Evolutionary conservation across 2,329 filamentous ascomycete species (phyloP).

Genomic region (Graphilbum fragrans): DNA sequence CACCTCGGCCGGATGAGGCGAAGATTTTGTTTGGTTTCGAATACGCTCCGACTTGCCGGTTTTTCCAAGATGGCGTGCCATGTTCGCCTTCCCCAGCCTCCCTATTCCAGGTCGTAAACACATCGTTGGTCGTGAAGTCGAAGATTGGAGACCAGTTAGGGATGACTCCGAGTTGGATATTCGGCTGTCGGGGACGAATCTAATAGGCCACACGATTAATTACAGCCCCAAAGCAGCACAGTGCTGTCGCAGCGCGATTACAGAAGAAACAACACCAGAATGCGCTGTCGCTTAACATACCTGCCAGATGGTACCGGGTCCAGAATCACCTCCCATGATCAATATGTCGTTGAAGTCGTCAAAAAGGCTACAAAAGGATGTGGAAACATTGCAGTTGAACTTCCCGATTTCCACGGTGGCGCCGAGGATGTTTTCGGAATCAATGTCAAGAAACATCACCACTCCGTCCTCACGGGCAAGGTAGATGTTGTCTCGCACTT

Average conservation of each 20-base stretch:
- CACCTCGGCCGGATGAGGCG: conserved; percentile 52
- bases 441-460: conserved; percentile 60
- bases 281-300: conserved; percentile 26
- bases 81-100: background rate
- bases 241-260: background rate
- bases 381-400: conserved; percentile 63
- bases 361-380: conserved; percentile 68
- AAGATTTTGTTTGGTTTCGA: conserved; percentile 50
- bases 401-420: conserved; percentile 48
- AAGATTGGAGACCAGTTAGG: conserved; percentile 50
- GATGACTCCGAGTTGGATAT: conserved; percentile 42
- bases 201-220: conserved; percentile 14
- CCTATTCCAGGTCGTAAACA: conserved; percentile 17
- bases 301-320: conserved; percentile 65
- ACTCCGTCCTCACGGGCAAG: conserved; percentile 79
- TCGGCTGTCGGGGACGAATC: conserved; percentile 35
- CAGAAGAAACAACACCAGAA: background rate
- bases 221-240: too few species aligned
- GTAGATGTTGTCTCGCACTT: conserved; percentile 66
- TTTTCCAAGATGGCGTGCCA: conserved; percentile 10
- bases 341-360: conserved; percentile 63
- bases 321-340: conserved; percentile 65
- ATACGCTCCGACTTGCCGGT: conserved; percentile 32
- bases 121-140: conserved; percentile 39
- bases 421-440: conserved; percentile 40